phyloP scores from a whole-genome alignment of 192 early-diverging fungal species.

The Globomyces pollinis-pini region DNA sequence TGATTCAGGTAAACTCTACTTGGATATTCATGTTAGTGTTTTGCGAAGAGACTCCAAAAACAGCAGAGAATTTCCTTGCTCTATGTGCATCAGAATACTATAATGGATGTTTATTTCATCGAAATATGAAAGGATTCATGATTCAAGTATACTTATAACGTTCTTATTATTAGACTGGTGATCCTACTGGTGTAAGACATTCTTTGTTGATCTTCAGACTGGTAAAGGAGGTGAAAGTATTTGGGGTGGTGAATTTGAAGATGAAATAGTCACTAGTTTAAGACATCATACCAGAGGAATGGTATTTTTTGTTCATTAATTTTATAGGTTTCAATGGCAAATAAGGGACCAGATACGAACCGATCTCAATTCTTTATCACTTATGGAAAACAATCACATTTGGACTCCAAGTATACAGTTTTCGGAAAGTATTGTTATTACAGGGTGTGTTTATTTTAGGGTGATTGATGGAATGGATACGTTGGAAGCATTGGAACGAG shows the following conservation, averaged over 20 bases:
- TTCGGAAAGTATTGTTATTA: slow-evolving; percentile 90
- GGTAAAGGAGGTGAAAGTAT: slow-evolving; percentile 84
- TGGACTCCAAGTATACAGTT: slow-evolving; percentile 87
- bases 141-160: slow-evolving; percentile 51
- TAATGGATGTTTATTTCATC: slow-evolving; percentile 75
- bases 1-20: slow-evolving; percentile 27
- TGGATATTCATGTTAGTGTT: slow-evolving; percentile 62
- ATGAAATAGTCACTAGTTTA: slow-evolving; percentile 53
- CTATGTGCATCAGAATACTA: slow-evolving; percentile 93
- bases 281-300: slow-evolving; percentile 81
- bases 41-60: slow-evolving; percentile 37
- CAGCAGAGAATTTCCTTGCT: slow-evolving; percentile 82
- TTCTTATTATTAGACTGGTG: slow-evolving; percentile 63
- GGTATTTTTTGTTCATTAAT: background rate
- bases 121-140: slow-evolving; percentile 81
- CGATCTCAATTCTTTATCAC: slow-evolving; percentile 71
- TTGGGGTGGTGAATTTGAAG: slow-evolving; percentile 73
- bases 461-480: slow-evolving; percentile 83
- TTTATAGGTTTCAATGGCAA: slow-evolving; percentile 79
- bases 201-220: too few relatives aligned
- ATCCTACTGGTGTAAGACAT: slow-evolving; percentile 81
- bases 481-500: slow-evolving; percentile 75
- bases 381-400: slow-evolving; percentile 74
- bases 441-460: too few relatives aligned
- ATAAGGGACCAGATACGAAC: slow-evolving; percentile 81